These are phyloP conservation scores for Rhizoctonia solani DNA, from an alignment of 1,284 basidiomycete species.

Conservation along the genomic window DNA sequence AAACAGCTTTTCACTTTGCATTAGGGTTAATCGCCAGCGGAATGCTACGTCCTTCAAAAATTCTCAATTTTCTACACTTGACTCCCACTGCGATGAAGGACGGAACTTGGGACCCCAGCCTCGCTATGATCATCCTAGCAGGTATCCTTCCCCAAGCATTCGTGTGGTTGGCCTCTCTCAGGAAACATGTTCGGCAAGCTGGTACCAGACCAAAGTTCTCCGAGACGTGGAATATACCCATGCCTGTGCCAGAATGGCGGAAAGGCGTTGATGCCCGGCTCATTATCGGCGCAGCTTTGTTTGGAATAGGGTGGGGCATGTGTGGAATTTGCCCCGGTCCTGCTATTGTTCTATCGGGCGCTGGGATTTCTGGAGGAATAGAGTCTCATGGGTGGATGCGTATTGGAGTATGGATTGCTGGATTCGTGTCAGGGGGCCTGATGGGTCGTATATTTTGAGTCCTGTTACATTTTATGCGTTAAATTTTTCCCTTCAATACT, in stretches of 20 bases:
- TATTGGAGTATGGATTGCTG: neutral
- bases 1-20: conserved; percentile 25
- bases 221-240: conserved; percentile 1
- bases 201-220: conserved; percentile 7
- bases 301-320: conserved; percentile 25
- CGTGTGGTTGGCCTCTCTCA: conserved; percentile 3
- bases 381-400: neutral
- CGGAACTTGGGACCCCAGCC: conserved; percentile 13
- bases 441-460: neutral
- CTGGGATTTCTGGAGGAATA: neutral
- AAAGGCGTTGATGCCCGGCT: conserved; percentile 3
- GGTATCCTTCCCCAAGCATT: conserved; percentile 22
- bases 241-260: neutral
- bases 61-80: conserved; percentile 6
- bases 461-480: neutral
- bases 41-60: conserved; percentile 29
- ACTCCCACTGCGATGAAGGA: conserved; percentile 8
- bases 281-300: neutral
- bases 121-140: conserved; percentile 1
- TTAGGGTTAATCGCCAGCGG: conserved; percentile 12
- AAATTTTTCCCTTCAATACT: neutral
- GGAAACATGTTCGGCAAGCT: neutral
- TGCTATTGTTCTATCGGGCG: neutral
- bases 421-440: conserved; percentile 2
- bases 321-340: conserved; percentile 25